Evolutionary conservation across 2,329 filamentous ascomycete species (phyloP), one percentile per base, ranked within the genome.

Genomic region (Rhinocladiella mackenziei): DNA sequence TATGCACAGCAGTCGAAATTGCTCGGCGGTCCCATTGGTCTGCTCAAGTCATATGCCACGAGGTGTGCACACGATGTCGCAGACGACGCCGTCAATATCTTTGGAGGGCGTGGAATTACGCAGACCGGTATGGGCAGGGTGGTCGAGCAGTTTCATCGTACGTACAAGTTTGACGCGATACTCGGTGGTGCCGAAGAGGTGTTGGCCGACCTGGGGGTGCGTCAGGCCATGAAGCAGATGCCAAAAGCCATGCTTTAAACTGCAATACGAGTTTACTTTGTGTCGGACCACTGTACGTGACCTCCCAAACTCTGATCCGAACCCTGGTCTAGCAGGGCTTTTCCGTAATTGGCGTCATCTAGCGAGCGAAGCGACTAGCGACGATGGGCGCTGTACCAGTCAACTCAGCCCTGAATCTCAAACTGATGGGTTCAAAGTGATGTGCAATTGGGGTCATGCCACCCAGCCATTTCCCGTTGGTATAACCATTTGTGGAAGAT

Each of bases 171-270:
- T 65, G 77, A 42, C 63, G 76, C 83, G 15, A 81, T 84, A 36
- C 80, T 81, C 0, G 83, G 83, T 38, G 83, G 84, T 1, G 80
- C 77, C 2, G 84, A 88, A 60, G 84, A 88, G 60, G 82, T 88
- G 0, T 69, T 87, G 65, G 67, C 86, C 5, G 83, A 87, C 63
- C 65, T 87, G 26, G 78, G 79, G 1, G 74, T 87, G 2, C 67
- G 83, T 10, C 83, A 87, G 62, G 88, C 87, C 15, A 81, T 92
- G 73, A 86, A 83, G 65, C 76, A 79, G 54, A 89, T 94, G 73
- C 88, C 88, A 20, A 91, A 91, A 70, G 79, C 84, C 18, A 88
- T 86, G 76, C 63, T 94, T 25, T 50, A 28, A 45, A 23, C 18
- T 35, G 15, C 35, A 31, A 26, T 26, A 26, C 8, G 23, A 26